These are phyloP conservation scores for Podosphaera aphanis DNA, from an alignment of 2,329 filamentous ascomycete species.

Conservation along the genomic window DNA sequence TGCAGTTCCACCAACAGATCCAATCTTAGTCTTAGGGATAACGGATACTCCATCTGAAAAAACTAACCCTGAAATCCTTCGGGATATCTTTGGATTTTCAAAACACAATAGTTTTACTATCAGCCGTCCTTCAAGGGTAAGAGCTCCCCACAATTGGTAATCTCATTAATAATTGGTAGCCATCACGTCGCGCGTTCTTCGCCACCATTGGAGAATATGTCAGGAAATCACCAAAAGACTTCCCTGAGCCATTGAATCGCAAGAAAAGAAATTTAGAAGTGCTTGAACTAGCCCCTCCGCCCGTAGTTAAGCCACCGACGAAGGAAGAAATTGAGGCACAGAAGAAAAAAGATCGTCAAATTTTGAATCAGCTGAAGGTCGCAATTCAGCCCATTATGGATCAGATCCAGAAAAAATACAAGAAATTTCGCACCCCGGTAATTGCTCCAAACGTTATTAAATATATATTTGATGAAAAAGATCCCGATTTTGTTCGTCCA, in stretches of 20 bases:
- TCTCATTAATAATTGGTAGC: slow-evolving; percentile 15
- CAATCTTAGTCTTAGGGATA: slow-evolving; percentile 69
- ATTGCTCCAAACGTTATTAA: slow-evolving; percentile 51
- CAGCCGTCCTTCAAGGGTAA: slow-evolving; percentile 37
- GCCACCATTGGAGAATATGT: slow-evolving; percentile 49
- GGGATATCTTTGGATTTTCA: slow-evolving; percentile 69
- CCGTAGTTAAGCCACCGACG: slow-evolving; percentile 29
- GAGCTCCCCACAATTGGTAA: slow-evolving; percentile 8
- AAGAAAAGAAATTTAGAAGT: slow-evolving; percentile 67
- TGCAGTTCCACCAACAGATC: slow-evolving; percentile 71
- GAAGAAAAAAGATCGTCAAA: slow-evolving; percentile 60
- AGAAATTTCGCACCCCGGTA: slow-evolving; percentile 61
- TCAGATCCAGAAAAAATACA: slow-evolving; percentile 75
- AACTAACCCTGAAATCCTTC: slow-evolving; percentile 38
- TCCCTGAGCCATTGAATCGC: slow-evolving; percentile 65
- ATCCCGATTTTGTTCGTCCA: slow-evolving; percentile 44
- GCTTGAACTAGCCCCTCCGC: slow-evolving; percentile 49
- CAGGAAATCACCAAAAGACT: slow-evolving; percentile 56
- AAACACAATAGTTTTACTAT: slow-evolving; percentile 54
- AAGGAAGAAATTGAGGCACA: slow-evolving; percentile 64
- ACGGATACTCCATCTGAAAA: slow-evolving; percentile 45
- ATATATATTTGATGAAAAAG: slow-evolving; percentile 65
- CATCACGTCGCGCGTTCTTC: slow-evolving; percentile 60
- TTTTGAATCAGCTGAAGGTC: slow-evolving; percentile 71
- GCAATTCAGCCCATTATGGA: slow-evolving; percentile 90